A percentile compares a stretch with the other conserved stretches of the same genome.
Evolutionary conservation across 176 grass and related monocot species (phyloP).

Genomic region (Avena eriantha): DNA sequence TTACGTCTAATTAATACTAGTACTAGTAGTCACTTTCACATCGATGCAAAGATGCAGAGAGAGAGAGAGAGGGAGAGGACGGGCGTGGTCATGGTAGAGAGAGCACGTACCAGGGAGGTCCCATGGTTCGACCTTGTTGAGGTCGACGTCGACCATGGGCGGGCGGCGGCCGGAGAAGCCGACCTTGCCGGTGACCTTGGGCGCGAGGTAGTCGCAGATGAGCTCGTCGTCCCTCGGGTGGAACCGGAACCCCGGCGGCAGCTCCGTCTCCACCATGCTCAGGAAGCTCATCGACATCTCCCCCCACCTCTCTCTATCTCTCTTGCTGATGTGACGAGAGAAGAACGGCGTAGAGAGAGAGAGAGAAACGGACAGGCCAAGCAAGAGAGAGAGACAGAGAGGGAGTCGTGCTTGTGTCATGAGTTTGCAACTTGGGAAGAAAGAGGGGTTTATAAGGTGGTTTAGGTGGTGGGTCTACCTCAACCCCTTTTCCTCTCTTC

Average conservation of each 20-base stretch:
- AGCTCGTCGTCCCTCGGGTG: conserved; percentile 94
- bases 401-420: conserved; percentile 36
- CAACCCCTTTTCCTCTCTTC: conserved; percentile 42
- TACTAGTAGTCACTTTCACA: neutral
- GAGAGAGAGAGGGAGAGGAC: neutral
- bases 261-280: conserved; percentile 90
- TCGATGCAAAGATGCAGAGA: neutral
- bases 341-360: neutral
- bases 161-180: conserved; percentile 48
- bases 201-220: conserved; percentile 88
- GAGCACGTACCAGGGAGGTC: conserved; percentile 70
- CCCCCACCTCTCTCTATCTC: neutral
- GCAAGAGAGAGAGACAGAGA: neutral
- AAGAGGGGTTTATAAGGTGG: conserved; percentile 69
- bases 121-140: conserved; percentile 98
- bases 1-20: neutral
- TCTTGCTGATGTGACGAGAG: conserved; percentile 16
- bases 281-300: conserved; percentile 77
- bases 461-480: conserved; percentile 65
- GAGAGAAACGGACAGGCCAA: conserved; percentile 33
- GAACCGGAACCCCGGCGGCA: conserved; percentile 94
- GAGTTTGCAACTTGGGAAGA: conserved; percentile 27
- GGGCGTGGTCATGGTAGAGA: no score
- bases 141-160: conserved; percentile 77
- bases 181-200: conserved; percentile 57